These are phyloP conservation scores for Boletus fagicola DNA, from an alignment of 768 basidiomycete genomes.

Conservation along the genomic window DNA sequence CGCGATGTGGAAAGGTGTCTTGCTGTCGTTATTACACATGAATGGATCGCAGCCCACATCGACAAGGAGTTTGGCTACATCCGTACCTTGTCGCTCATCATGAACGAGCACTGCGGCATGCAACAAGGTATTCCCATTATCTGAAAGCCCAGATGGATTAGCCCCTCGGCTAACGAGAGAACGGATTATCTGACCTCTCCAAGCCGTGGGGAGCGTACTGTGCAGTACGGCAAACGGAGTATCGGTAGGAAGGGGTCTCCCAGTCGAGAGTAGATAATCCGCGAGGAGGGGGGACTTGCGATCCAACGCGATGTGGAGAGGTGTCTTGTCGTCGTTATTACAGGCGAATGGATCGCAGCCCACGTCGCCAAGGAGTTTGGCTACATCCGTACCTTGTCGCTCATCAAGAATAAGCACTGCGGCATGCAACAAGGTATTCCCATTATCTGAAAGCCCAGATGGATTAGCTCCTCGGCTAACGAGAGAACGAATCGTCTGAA, in stretches of 20 bases:
- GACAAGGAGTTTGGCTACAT: not conserved
- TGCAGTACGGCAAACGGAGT: too few relatives aligned
- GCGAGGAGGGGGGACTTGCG: too few relatives aligned
- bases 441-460: not conserved
- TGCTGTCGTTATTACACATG: not conserved
- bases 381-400: not conserved
- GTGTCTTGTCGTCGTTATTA: not conserved
- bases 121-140: too few relatives aligned
- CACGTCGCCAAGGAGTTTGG: not conserved
- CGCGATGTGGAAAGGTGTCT: constrained; percentile 10
- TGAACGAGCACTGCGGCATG: too few relatives aligned
- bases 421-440: not conserved
- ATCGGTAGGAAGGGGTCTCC: too few relatives aligned
- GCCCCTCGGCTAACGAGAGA: too few relatives aligned
- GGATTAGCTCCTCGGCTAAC: not conserved
- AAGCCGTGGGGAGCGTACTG: too few relatives aligned
- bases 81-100: not conserved
- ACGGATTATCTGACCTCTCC: too few relatives aligned
- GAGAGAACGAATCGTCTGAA: not conserved
- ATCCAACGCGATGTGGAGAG: constrained; percentile 5
- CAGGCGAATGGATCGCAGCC: constrained; percentile 6
- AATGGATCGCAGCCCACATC: constrained; percentile 9
- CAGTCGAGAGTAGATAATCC: too few relatives aligned
- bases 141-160: too few relatives aligned
- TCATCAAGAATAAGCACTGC: not conserved